Evolutionary conservation across 139 green algal species (phyloP), one percentile per base, ranked within the genome.

Genomic region (Chlamydomonas sphaeroides): DNA sequence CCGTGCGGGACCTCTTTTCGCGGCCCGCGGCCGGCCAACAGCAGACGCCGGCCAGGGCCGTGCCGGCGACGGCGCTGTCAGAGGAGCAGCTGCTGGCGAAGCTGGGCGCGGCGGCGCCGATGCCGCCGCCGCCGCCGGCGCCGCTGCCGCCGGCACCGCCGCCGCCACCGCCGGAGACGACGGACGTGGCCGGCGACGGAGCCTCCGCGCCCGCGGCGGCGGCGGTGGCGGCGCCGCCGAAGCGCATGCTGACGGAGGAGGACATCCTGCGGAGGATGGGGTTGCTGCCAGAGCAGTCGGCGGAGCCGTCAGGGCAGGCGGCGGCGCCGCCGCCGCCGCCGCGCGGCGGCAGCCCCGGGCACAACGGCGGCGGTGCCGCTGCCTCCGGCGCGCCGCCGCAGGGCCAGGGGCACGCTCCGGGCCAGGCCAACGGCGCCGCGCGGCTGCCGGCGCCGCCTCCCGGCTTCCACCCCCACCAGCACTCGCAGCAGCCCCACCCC

Each of bases 241-340:
- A 56, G 15, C 74, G 59, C 18, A 80, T 80, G 74, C n/a, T 80
- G 59, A 80, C 74, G 32, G 74, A 80, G 39, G 74, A 80, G 5
- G 74, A 80, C 74, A 70, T 80, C 30, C 74, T 80, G 18, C 74
- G 74, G 8, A 80, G 74, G 59, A 80, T 80, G 74, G 74, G 74
- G 1, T 32, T 80, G 17, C 38, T 80, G 11, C 45, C 45, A n/a
- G n/a, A n/a, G n/a, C n/a, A n/a, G n/a, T n/a, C n/a, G n/a, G n/a
- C n/a, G n/a, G n/a, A 14, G 6, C 49, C 49, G 49, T 20, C 6
- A 3, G 49, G 49, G 10, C 21, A 26, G 10, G 39, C 66, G 2
- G 38, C 32, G 35, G 35, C 17, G 2, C 65, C 65, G 35, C 65
- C 35, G 65, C 33, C 25, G 17, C 65, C 32, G 65, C 65, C 65